phyloP scores from a whole-genome alignment of 2,329 filamentous ascomycete species.

The Calonectria pseudoturangicola region DNA sequence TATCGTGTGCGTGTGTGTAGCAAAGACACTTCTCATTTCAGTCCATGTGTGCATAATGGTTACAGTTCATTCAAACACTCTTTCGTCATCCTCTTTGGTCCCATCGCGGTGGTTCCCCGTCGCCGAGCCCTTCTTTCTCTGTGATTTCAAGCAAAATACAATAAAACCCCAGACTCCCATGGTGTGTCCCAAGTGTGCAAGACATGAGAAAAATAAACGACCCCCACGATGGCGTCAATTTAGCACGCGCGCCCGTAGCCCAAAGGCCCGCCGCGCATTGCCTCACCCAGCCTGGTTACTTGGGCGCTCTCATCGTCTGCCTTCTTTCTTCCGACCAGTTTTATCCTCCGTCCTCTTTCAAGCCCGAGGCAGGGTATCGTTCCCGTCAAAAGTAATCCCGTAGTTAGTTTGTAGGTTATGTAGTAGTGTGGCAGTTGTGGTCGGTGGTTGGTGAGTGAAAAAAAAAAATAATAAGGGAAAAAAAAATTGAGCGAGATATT shows the following conservation, averaged over 20 bases:
- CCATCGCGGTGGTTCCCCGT: constrained; percentile 29
- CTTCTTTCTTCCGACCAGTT: constrained; percentile 34
- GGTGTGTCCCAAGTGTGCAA: constrained; percentile 40
- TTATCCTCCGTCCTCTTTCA: constrained; percentile 44
- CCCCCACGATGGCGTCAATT: constrained; percentile 40
- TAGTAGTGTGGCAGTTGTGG: constrained; percentile 31
- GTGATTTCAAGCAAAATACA: constrained; percentile 44
- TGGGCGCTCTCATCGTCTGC: constrained; percentile 27
- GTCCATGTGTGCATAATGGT: constrained; percentile 35
- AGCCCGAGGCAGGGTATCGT: constrained; percentile 54
- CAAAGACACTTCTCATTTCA: constrained; percentile 44
- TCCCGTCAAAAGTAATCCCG: constrained; percentile 47
- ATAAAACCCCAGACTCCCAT: constrained; percentile 54
- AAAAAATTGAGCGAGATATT: constrained; percentile 11
- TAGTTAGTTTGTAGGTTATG: constrained; percentile 34
- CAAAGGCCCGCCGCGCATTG: constrained; percentile 32
- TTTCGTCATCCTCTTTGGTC: constrained; percentile 38
- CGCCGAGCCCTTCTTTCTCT: constrained; percentile 8
- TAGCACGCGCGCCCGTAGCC: constrained; percentile 30
- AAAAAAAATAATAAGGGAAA: not conserved
- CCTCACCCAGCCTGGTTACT: constrained; percentile 36
- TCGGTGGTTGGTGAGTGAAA: constrained; percentile 26
- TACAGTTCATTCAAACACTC: constrained; percentile 44
- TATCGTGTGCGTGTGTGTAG: not conserved
- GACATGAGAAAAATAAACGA: constrained; percentile 39